Evolutionary conservation across 805 yeast species (phyloP), one percentile per base, ranked within the genome.

Genomic region (Peterozyma xylosa): DNA sequence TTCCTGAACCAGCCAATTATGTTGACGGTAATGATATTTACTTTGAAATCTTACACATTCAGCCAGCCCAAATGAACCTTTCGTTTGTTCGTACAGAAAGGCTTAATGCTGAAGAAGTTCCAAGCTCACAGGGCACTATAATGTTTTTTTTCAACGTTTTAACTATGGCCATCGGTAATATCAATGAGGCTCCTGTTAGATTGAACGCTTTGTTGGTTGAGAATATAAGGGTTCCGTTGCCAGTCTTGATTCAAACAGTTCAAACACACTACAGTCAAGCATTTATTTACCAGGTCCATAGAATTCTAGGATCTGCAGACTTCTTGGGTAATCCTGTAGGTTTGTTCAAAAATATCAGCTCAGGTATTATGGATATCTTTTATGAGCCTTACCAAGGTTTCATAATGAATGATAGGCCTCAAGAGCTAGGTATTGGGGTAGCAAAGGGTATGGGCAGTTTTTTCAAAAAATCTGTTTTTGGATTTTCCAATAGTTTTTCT

Each of bases 371-470:
- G 77, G 99, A 93, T 61, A 84, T 93, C 15, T 93, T 93, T 60
- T 93, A 93, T 58, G 98, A 91, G 58, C 99, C 99, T 3, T 93
- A 91, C 56, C 93, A 89, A 58, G 99, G 99, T 0, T 86, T 87
- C 53, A 78, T 91, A 40, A 78, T 93, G 76, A 91, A 85, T 49
- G 99, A 93, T 60, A 69, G 97, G 34, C 99, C 99, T 1, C 96
- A 87, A 56, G 99, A 95, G 53, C 67, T 93, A 35, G 98, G 99
- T 35, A 86, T 93, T 46, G 95, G 96, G 3, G 62, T 93, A 37
- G 99, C 99, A 1, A 91, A 89, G 58, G 99, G 99, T 46, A 96
- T 98, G 1, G 65, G 88, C 49, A 86, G 96, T 61, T 93, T 93
- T 66, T 71, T 95, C 58, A 90, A 91, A 59, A 93, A 93, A 65